phyloP scores from a whole-genome alignment of 805 yeast genomes.

The Ogataea thermomethanolica region DNA sequence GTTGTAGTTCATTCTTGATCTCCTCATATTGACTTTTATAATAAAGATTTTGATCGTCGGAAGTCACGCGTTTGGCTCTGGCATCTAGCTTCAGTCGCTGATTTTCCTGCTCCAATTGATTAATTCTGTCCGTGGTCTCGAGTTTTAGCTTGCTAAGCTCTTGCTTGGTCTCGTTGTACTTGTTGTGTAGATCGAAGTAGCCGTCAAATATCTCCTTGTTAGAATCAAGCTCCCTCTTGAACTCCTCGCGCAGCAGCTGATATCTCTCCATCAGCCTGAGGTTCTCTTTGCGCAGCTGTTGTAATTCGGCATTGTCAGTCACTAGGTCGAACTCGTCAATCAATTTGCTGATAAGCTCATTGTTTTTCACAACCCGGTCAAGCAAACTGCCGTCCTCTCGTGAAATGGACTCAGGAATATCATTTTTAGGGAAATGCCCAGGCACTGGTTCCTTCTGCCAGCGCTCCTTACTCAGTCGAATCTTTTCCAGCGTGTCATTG shows the following conservation, averaged over 20 bases:
- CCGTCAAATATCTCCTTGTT: conserved; percentile 26
- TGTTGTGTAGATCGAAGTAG: conserved; percentile 23
- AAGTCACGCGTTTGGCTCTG: conserved; percentile 2
- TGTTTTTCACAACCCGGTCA: conserved; percentile 13
- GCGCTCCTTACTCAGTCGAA: conserved; percentile 16
- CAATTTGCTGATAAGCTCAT: conserved; percentile 10
- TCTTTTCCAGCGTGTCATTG: conserved; percentile 24
- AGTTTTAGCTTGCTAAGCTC: conserved; percentile 1
- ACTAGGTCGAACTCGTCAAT: conserved; percentile 15
- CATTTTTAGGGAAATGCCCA: conserved; percentile 16
- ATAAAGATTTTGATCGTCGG: conserved; percentile 12
- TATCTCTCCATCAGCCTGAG: conserved; percentile 18
- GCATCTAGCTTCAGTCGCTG: conserved; percentile 11
- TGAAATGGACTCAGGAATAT: background rate
- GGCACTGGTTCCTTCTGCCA: conserved; percentile 13
- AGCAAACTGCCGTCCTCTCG: background rate
- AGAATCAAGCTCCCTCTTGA: conserved; percentile 19
- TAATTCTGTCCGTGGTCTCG: conserved; percentile 3
- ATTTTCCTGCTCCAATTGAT: conserved; percentile 9
- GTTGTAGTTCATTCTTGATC: conserved; percentile 11
- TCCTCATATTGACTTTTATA: conserved; percentile 21
- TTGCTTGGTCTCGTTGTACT: conserved; percentile 13
- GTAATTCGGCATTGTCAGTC: conserved; percentile 14
- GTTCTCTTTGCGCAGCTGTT: conserved; percentile 14
- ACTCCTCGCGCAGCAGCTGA: conserved; percentile 24